These are phyloP conservation scores for Phytophthora ohioensis DNA, from an alignment of 352 stramenopile species.

Conservation along the genomic window DNA sequence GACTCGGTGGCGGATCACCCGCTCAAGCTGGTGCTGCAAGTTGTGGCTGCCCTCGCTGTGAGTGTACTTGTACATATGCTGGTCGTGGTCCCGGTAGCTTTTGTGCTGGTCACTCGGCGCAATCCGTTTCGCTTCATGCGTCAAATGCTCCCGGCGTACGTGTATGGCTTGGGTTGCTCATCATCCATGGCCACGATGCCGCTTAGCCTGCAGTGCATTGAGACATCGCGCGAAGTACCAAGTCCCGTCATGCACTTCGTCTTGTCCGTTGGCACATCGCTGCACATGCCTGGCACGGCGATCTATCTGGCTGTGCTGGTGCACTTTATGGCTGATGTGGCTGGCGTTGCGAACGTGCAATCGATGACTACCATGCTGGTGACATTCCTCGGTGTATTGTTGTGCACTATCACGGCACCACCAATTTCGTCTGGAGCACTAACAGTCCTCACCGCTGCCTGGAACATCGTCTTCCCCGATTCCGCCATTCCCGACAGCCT, in stretches of 20 bases:
- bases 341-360: conserved; percentile 49
- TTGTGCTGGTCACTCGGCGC: conserved; percentile 59
- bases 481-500: conserved; percentile 60
- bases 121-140: conserved; percentile 83
- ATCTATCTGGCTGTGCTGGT: conserved; percentile 81
- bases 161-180: conserved; percentile 77
- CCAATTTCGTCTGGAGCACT: conserved; percentile 68
- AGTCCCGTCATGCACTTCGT: conserved; percentile 78
- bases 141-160: conserved; percentile 72
- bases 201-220: conserved; percentile 68
- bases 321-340: conserved; percentile 75
- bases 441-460: conserved; percentile 74
- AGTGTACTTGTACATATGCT: conserved; percentile 70
- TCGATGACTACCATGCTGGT: conserved; percentile 50
- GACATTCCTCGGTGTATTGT: conserved; percentile 64
- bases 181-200: conserved; percentile 81
- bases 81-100: conserved; percentile 67
- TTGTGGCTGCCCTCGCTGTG: conserved; percentile 53
- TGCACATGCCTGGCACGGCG: conserved; percentile 83
- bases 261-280: conserved; percentile 66
- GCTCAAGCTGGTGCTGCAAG: conserved; percentile 49
- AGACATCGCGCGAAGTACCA: conserved; percentile 60
- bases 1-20: conserved; percentile 53
- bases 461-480: conserved; percentile 71
- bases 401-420: conserved; percentile 67